Conservation (phyloP, 2,329 filamentous ascomycete species). For the Aspergillus fischeri region DNA sequence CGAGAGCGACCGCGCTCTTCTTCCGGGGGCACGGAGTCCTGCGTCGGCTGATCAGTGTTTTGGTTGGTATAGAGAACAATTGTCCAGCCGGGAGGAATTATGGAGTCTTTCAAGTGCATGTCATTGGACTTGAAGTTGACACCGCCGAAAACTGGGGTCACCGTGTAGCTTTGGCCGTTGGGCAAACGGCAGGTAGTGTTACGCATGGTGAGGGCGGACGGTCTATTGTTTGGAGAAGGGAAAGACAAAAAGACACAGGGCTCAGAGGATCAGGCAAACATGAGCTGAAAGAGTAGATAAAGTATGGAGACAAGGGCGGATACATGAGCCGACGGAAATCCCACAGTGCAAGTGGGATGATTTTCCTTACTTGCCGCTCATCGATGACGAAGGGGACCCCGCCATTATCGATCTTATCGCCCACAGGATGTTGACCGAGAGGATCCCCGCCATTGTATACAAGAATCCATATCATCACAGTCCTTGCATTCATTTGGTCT, state of each 20-base stretch:
- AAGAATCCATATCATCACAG: not conserved
- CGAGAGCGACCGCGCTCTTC: constrained; percentile 13
- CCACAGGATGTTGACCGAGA: not conserved
- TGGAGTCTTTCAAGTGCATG: constrained; percentile 61
- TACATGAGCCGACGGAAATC: not conserved
- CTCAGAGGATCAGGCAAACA: not conserved
- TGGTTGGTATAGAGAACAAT: constrained; percentile 73
- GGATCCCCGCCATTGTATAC: not conserved
- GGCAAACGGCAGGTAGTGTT: constrained; percentile 58
- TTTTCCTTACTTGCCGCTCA: not conserved
- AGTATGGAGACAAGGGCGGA: not conserved
- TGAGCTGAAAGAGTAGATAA: not conserved
- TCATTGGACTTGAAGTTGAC: constrained; percentile 84
- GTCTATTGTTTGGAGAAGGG: not conserved
- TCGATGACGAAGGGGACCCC: not conserved
- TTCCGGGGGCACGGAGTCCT: constrained; percentile 1
- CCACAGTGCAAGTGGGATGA: constrained; percentile 3
- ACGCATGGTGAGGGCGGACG: constrained; percentile 19
- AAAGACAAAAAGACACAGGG: not conserved
- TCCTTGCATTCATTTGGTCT: not conserved
- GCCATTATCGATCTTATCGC: not conserved
- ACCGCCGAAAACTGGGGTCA: constrained; percentile 85
- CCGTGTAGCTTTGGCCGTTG: constrained; percentile 78
- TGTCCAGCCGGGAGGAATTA: constrained; percentile 78
- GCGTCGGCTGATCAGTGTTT: constrained; percentile 33